Percentiles rank a stretch among this genome's conserved stretches.
These are phyloP conservation scores for Aspergillus steynii DNA, from an alignment of 495 filamentous ascomycete species.

Conservation along the genomic window DNA sequence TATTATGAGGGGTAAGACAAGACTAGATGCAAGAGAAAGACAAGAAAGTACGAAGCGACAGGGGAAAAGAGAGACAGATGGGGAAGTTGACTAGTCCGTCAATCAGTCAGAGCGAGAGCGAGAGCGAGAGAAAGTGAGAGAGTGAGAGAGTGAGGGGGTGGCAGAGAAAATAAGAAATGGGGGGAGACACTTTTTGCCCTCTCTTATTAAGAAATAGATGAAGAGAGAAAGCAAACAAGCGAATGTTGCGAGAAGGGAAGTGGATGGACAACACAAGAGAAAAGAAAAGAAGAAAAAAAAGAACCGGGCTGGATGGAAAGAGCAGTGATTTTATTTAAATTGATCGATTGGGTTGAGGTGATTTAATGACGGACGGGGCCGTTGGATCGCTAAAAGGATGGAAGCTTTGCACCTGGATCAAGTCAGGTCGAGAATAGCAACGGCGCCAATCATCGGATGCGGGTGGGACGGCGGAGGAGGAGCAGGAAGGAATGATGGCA, in stretches of 20 bases:
- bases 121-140: no score
- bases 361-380: background rate
- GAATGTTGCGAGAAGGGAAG: conserved; percentile 5
- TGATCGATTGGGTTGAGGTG: conserved; percentile 1
- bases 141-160: conserved; percentile 1
- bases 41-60: conserved; percentile 3
- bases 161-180: conserved; percentile 15
- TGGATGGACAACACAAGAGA: background rate
- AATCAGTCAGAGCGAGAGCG: background rate
- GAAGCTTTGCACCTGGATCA: background rate
- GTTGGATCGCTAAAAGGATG: background rate
- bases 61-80: conserved; percentile 9
- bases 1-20: conserved; percentile 1
- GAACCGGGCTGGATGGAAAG: conserved; percentile 5
- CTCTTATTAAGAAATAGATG: conserved; percentile 1
- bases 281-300: conserved; percentile 3
- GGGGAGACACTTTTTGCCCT: conserved; percentile 6
- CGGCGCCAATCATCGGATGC: conserved; percentile 10
- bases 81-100: background rate
- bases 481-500: background rate
- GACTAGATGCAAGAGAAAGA: background rate
- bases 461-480: no score
- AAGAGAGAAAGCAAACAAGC: conserved; percentile 10
- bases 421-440: background rate
- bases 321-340: background rate